These are phyloP conservation scores for Tetrapisispora taiwanensis DNA, from an alignment of 805 yeast genomes.

Conservation along the genomic window DNA sequence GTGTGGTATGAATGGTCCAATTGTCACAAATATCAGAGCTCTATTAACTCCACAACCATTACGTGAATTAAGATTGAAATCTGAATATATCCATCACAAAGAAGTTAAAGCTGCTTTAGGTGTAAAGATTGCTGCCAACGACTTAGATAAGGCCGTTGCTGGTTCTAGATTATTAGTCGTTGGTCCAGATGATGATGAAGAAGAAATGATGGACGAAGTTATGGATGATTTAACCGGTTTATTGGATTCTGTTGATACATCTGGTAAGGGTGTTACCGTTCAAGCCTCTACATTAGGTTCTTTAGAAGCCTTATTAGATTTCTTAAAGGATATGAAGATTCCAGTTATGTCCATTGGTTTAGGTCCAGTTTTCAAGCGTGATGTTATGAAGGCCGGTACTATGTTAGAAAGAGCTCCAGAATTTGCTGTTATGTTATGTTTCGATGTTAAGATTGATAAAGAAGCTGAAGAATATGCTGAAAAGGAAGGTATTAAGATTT, in stretches of 20 bases:
- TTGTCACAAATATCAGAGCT: conserved; percentile 92
- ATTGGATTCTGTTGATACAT: conserved; percentile 85
- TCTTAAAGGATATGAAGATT: conserved; percentile 96
- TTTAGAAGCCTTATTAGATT: conserved; percentile 89
- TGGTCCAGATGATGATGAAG: conserved; percentile 96
- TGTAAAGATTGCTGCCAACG: conserved; percentile 96
- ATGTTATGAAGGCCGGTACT: conserved; percentile 93
- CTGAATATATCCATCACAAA: conserved; percentile 93
- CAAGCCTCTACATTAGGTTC: conserved; percentile 99
- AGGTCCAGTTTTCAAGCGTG: conserved; percentile 97
- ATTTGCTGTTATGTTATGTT: conserved; percentile 94
- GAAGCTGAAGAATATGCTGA: conserved; percentile 98
- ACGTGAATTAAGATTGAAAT: conserved; percentile 89
- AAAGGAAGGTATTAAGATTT: conserved; percentile 83
- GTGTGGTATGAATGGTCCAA: conserved; percentile 98
- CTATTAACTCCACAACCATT: conserved; percentile 95
- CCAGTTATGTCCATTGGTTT: conserved; percentile 98
- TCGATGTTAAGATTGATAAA: conserved; percentile 92
- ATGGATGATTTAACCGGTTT: conserved; percentile 97
- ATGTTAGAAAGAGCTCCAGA: conserved; percentile 97
- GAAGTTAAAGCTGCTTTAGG: conserved; percentile 99
- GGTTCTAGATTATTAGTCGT: conserved; percentile 94
- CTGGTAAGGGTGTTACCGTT: conserved; percentile 95
- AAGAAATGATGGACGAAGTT: conserved; percentile 92
- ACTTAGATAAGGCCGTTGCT: conserved; percentile 96